Base-by-base conservation (phyloP, 768 basidiomycete species). In the Saitozyma podzolica region DNA sequence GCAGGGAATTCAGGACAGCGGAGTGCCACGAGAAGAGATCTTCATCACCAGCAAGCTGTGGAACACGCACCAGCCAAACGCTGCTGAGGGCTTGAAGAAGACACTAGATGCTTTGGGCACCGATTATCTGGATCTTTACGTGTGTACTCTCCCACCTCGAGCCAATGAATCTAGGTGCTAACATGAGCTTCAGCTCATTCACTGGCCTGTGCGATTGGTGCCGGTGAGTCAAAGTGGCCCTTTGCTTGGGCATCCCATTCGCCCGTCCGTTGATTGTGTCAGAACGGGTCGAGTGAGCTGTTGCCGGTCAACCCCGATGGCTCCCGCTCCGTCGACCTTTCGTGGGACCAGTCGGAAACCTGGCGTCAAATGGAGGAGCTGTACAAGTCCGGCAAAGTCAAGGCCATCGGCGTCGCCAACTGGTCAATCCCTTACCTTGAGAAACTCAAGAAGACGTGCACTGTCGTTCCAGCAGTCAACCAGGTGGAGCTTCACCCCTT, bases 331-430 rank as follows among this genome's bases (percentile, higher is more conserved):
- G 61, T 62, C 51, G 68, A 71, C 41, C 59, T 58, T 29, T 29
- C 56, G 3, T 70, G 65, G 62, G 63, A 74, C 57, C 66, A 68
- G 57, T 39, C 40, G 51, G 59, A 72, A 50, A 72, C 75, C 3
- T 76, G 75, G 75, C 50, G 47, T 13, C 64, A 76, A 65, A 68
- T 76, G 66, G 63, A 63, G 19, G 40, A 66, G 41, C 43, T 72
- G 17, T 66, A 53, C 13, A 85, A 87, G 74, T 84, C 85, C 0
- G 84, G 88, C 63, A 92, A 92, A 83, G 88, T 90, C 72, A 87
- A 84, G 69, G 88, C 89, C 1, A 92, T 93, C 66, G 91, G 91
- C 59, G 90, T 94, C 6, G 89, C 88, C 69, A 93, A 93, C 84
- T 88, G 49, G 75, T 87, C 85, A 8, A 82, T 87, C 51, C 78